Evolutionary conservation across 31 red algal species (phyloP), one percentile per base, ranked within the genome.

Genomic region (Odonthalia washingtoniensis): DNA sequence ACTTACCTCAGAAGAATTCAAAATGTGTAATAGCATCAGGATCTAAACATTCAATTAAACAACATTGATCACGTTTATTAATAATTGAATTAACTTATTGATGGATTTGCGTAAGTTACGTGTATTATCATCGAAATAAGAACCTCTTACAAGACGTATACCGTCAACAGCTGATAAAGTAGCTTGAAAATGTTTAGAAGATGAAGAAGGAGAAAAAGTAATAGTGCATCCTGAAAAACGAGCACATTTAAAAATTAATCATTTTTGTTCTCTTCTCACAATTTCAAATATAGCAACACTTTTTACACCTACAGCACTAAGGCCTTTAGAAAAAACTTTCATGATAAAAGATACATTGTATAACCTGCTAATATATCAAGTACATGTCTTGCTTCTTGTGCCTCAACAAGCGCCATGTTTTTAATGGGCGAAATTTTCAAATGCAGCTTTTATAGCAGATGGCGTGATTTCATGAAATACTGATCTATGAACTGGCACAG

Each of bases 391-490:
- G 97, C 87, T 65, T 99, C 97, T 45, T 99, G 97, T 27, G 97
- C 94, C 14, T 91, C 75, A 57, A 99, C 97, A 63, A 99, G 91
- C 35, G 87, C 91, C 82, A 92, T 65, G 74, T 34, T 99, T 89
- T 35, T 96, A 72, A 5, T 96, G 81, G 49, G 94, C 94, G 34
- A 77, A 75, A 66, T 87, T 88, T 18, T 32, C 38, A 85, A 99
- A 92, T 2, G 94, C 91, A 4, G 72, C 67, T 3, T 72, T 40
- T 32, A 99, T 89, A 0, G 97, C 97, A 5, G 78, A 78, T 33
- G 87, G 86, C 30, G 97, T 99, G 70, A 99, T 99, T 75, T 99
- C 97, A 69, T 99, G 91, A 65, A 99, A 99, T n/a, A 99, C 97
- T 4, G 92, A 89, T 32, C 97, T 77, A 49, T 85, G 68, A 21